A percentile compares a stretch with the other conserved stretches of the same genome.
These are phyloP conservation scores for Eucalyptus pumila DNA, from an alignment of 345 rosid species.

Conservation along the genomic window DNA sequence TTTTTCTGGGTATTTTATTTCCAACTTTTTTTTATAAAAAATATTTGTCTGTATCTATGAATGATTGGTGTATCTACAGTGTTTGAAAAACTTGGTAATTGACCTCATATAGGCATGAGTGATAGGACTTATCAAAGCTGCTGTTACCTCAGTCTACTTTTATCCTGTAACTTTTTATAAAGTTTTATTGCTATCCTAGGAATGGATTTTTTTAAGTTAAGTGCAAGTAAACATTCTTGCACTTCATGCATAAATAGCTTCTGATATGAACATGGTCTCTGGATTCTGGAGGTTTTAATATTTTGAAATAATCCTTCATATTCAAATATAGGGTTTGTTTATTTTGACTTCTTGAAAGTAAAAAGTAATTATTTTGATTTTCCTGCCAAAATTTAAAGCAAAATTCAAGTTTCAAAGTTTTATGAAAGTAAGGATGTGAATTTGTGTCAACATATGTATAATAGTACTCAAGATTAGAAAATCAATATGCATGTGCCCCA, in stretches of 20 bases:
- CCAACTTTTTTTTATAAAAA: neutral
- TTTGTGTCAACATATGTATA: neutral
- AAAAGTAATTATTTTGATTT: neutral
- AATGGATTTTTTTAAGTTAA: neutral
- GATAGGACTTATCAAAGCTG: neutral
- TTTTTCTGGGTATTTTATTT: neutral
- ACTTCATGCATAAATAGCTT: neutral
- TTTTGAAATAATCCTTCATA: neutral
- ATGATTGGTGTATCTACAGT: neutral
- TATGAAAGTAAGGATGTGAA: neutral
- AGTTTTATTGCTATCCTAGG: neutral
- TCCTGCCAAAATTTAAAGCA: neutral
- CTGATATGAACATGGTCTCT: neutral
- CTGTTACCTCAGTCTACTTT: neutral
- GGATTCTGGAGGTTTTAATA: neutral
- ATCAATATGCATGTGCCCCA: neutral
- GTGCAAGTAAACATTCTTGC: neutral
- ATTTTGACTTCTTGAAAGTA: neutral
- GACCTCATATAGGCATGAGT: neutral
- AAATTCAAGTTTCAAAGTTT: neutral
- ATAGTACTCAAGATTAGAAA: neutral
- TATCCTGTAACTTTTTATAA: neutral
- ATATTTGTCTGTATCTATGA: neutral
- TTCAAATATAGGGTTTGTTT: neutral
- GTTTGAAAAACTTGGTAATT: neutral